Conservation (phyloP, 1,139 yeast genomes). For the Hyphopichia wangnamkhiaoensis region DNA sequence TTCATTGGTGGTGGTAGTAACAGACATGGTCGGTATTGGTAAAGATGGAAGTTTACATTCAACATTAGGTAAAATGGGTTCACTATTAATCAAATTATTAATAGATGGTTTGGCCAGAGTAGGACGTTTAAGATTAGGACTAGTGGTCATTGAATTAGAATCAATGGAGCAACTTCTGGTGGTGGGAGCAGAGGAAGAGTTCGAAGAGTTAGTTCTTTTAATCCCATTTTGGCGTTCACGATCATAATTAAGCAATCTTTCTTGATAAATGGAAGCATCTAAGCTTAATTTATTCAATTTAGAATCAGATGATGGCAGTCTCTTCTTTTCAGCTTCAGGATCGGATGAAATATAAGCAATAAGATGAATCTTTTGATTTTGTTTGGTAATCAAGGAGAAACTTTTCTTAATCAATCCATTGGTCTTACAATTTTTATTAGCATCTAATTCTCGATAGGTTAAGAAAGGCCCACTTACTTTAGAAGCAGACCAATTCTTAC, state of each 20-base stretch:
- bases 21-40: slow-evolving; percentile 2
- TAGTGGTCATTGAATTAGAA: not conserved
- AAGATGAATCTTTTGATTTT: slow-evolving; percentile 53
- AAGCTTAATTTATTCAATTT: slow-evolving; percentile 18
- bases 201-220: not conserved
- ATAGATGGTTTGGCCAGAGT: slow-evolving; percentile 1
- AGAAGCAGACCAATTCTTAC: slow-evolving; percentile 70
- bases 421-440: slow-evolving; percentile 26
- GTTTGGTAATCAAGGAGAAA: slow-evolving; percentile 51
- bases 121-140: not conserved
- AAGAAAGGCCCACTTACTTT: slow-evolving; percentile 67
- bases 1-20: no score
- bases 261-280: slow-evolving; percentile 21
- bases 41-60: no score
- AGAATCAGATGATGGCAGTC: slow-evolving; percentile 20
- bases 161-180: slow-evolving; percentile 3
- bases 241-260: slow-evolving; percentile 15
- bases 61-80: not conserved
- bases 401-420: slow-evolving; percentile 61
- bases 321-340: slow-evolving; percentile 4
- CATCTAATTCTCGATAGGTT: slow-evolving; percentile 62
- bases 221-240: not conserved
- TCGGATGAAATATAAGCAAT: slow-evolving; percentile 49
- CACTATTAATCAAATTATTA: not conserved
- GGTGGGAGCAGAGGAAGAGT: not conserved